These are phyloP conservation scores for Xerocomus minutiporus DNA, from an alignment of 1,284 basidiomycete species.

Conservation along the genomic window DNA sequence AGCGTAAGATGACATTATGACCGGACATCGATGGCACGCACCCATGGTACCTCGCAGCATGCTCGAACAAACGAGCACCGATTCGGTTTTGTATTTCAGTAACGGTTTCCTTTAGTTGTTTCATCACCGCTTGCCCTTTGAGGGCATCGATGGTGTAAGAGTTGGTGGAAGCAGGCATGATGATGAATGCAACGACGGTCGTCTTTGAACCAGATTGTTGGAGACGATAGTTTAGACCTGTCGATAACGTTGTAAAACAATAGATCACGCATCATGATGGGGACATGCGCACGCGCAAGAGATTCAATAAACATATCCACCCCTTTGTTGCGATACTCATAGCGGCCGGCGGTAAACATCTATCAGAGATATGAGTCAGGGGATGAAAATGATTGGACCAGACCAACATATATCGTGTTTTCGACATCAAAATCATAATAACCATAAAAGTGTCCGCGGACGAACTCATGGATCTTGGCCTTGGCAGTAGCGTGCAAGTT, in stretches of 20 bases:
- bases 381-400: background rate
- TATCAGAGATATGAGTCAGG: slow-evolving; percentile 23
- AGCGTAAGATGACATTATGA: slow-evolving; percentile 1
- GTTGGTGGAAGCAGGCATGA: slow-evolving; percentile 95
- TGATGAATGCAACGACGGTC: slow-evolving; percentile 97
- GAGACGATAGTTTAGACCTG: slow-evolving; percentile 80
- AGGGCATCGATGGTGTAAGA: slow-evolving; percentile 97
- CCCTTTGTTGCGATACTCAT: slow-evolving; percentile 99
- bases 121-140: slow-evolving; percentile 97
- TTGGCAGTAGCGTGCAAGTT: slow-evolving; percentile 91
- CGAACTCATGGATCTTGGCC: slow-evolving; percentile 96
- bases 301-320: slow-evolving; percentile 99
- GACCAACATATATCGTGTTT: slow-evolving; percentile 85
- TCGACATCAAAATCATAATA: slow-evolving; percentile 95
- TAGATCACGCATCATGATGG: background rate
- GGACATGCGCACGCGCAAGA: slow-evolving; percentile 65
- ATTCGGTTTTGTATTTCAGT: slow-evolving; percentile 92
- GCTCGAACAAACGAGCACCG: slow-evolving; percentile 88
- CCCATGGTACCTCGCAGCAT: slow-evolving; percentile 90
- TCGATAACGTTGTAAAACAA: slow-evolving; percentile 1
- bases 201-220: slow-evolving; percentile 75
- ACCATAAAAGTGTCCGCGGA: slow-evolving; percentile 97
- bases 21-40: slow-evolving; percentile 33
- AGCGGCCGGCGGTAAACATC: slow-evolving; percentile 98
- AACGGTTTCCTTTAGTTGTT: slow-evolving; percentile 92